phyloP scores from a whole-genome alignment of 208 protist species.

The Trypanosoma conorhini region DNA sequence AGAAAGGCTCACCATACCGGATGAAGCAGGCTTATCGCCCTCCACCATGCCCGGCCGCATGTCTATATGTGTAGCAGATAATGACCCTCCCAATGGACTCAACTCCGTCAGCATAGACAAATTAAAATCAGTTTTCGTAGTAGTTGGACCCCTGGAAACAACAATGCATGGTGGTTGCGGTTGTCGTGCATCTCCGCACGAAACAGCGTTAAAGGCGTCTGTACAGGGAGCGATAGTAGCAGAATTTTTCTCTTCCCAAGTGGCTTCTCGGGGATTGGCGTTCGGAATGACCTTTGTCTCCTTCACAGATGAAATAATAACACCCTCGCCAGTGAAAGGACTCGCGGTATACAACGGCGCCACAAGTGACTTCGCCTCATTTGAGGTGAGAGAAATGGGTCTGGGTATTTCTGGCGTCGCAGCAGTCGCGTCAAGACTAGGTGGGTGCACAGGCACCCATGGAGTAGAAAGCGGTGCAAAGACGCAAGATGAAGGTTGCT shows the following conservation, averaged over 20 bases:
- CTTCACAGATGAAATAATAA: constrained; percentile 30
- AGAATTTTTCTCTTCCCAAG: not conserved
- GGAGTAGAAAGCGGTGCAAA: constrained; percentile 16
- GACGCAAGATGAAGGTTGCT: constrained; percentile 9
- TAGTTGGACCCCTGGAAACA: constrained; percentile 16
- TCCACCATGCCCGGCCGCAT: not conserved
- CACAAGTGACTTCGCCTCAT: constrained; percentile 20
- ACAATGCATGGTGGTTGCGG: constrained; percentile 9
- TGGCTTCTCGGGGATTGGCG: not conserved
- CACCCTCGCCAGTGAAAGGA: not conserved
- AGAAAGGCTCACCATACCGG: constrained; percentile 21
- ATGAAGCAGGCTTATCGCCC: not conserved
- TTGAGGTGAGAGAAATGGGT: constrained; percentile 25
- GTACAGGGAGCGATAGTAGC: not conserved
- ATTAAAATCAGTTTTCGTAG: not conserved
- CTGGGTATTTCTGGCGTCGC: constrained; percentile 1
- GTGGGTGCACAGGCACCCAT: not conserved
- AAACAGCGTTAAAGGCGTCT: not conserved
- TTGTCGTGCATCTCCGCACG: not conserved
- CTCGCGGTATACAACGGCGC: not conserved
- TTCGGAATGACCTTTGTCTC: constrained; percentile 21
- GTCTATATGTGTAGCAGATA: constrained; percentile 1
- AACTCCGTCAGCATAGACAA: not conserved
- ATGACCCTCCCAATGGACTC: not conserved
- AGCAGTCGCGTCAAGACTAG: not conserved